phyloP scores from a whole-genome alignment of 805 yeast species.

The Lipomyces yamadae region DNA sequence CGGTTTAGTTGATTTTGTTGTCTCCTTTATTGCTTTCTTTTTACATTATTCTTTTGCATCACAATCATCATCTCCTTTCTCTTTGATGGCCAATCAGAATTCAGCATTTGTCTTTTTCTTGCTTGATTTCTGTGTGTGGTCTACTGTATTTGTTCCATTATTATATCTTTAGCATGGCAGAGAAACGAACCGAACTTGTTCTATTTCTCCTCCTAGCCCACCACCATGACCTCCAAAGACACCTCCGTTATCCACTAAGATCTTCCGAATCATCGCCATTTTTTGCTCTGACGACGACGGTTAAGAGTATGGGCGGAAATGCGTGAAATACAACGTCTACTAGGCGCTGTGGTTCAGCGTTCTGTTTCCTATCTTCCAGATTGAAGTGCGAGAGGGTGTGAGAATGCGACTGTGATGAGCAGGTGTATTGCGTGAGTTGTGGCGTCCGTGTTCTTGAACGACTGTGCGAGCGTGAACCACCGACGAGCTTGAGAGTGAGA shows the following conservation, averaged over 20 bases:
- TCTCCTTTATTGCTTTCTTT: conserved; percentile 1
- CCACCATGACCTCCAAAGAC: neutral
- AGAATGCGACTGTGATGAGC: conserved; percentile 18
- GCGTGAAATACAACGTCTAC: neutral
- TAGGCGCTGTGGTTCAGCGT: neutral
- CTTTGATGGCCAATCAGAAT: neutral
- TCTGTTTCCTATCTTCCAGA: conserved; percentile 13
- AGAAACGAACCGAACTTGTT: neutral
- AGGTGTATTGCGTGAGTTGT: conserved; percentile 21
- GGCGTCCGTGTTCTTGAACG: conserved; percentile 14
- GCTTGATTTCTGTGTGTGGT: neutral
- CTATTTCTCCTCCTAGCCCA: conserved; percentile 7
- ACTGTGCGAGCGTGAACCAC: neutral
- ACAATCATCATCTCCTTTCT: conserved; percentile 4
- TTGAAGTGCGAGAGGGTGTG: conserved; percentile 25
- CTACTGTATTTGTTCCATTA: neutral
- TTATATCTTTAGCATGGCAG: neutral
- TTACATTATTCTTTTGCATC: neutral
- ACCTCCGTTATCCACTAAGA: conserved; percentile 8
- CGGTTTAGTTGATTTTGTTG: conserved; percentile 23
- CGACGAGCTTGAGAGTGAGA: neutral
- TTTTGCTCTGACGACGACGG: conserved; percentile 23
- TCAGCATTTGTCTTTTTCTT: neutral
- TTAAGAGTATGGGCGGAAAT: conserved; percentile 8
- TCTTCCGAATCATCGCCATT: conserved; percentile 12